Evolutionary conservation across 495 filamentous ascomycete genomes (phyloP).

Genomic region (Rostrohypoxylon terebratum): DNA sequence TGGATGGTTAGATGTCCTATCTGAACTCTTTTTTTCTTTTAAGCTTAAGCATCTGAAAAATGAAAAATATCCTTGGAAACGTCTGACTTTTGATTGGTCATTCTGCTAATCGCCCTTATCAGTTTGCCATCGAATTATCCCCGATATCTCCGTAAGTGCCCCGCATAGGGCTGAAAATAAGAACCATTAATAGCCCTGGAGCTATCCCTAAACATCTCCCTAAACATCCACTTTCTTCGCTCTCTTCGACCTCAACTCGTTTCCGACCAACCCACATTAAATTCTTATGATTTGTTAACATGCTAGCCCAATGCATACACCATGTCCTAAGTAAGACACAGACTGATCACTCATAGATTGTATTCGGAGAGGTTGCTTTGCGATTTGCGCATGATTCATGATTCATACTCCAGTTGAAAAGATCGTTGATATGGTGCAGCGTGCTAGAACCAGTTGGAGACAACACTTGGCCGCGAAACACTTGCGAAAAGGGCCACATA

Average conservation of each 20-base stretch:
- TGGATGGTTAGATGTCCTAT: too few species aligned
- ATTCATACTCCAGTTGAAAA: too few species aligned
- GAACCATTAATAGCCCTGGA: background rate
- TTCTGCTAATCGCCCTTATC: background rate
- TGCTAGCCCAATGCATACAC: too few species aligned
- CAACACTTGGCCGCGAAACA: too few species aligned
- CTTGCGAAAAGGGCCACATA: too few species aligned
- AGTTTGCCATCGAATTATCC: background rate
- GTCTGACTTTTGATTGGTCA: background rate
- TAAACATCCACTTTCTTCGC: background rate
- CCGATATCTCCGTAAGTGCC: background rate
- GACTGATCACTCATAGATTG: too few species aligned
- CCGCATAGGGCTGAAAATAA: slow-evolving; percentile 3
- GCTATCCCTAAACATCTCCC: background rate
- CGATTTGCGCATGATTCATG: too few species aligned
- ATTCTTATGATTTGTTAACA: too few species aligned
- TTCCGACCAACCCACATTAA: background rate
- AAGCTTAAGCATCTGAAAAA: background rate
- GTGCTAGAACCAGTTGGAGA: too few species aligned
- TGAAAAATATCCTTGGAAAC: slow-evolving; percentile 1
- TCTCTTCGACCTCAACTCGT: background rate
- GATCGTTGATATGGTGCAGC: too few species aligned
- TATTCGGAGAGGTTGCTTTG: too few species aligned
- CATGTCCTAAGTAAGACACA: too few species aligned
- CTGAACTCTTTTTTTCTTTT: background rate